These are phyloP conservation scores for Neospora caninum DNA, from an alignment of 169 alveolate genomes.

Conservation along the genomic window DNA sequence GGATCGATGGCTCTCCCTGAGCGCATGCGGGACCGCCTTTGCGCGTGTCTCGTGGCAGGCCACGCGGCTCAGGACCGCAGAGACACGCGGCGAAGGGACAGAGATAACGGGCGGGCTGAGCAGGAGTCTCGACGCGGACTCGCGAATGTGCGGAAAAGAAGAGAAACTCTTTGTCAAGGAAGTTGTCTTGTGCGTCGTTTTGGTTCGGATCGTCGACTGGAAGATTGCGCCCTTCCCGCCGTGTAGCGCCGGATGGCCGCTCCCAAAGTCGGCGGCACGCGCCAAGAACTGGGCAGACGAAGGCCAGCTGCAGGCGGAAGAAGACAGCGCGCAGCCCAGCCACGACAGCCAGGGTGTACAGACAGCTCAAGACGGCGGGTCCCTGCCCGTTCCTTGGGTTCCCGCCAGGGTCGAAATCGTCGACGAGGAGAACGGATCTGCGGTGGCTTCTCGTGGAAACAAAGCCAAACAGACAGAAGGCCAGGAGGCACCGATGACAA, in stretches of 20 bases:
- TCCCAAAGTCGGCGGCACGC: background rate
- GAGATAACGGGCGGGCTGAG: background rate
- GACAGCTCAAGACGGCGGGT: background rate
- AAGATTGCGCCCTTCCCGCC: background rate
- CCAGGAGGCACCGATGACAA: background rate
- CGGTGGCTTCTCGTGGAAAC: background rate
- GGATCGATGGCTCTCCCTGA: constrained; percentile 11
- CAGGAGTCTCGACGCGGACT: background rate
- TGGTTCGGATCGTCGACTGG: constrained; percentile 21
- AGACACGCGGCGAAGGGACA: background rate
- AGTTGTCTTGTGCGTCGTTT: constrained; percentile 6
- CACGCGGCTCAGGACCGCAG: background rate
- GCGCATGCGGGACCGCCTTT: constrained; percentile 5
- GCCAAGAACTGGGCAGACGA: background rate
- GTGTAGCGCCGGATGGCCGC: background rate
- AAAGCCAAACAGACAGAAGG: background rate
- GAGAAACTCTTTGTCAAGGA: background rate
- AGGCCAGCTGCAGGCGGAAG: background rate
- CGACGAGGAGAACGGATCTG: background rate
- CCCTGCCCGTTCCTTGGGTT: background rate
- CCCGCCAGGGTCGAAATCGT: background rate
- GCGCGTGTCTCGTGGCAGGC: constrained; percentile 2
- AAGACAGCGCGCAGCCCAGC: background rate
- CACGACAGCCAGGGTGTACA: background rate
- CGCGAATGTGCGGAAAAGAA: background rate